These are phyloP conservation scores for Austroboletus olivaceoglutinosus DNA, from an alignment of 1,284 basidiomycete species.

Conservation along the genomic window DNA sequence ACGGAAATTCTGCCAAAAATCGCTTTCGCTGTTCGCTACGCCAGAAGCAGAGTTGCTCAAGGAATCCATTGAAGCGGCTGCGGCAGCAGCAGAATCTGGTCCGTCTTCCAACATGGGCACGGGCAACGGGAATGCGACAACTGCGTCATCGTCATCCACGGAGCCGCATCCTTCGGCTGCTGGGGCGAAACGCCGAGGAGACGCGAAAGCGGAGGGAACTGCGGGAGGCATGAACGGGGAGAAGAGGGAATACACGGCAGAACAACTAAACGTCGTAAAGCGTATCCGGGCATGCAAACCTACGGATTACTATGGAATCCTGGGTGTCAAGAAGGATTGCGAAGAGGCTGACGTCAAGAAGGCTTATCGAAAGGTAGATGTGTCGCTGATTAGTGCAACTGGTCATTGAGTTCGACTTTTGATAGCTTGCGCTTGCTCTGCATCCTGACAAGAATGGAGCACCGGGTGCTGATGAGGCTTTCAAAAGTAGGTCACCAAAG, in stretches of 20 bases:
- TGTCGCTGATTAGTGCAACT: not conserved
- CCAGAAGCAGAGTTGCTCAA: slow-evolving; percentile 74
- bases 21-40: slow-evolving; percentile 80
- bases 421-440: slow-evolving; percentile 84
- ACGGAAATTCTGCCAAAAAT: slow-evolving; percentile 90
- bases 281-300: slow-evolving; percentile 83
- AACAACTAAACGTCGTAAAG: slow-evolving; percentile 85
- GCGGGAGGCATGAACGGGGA: slow-evolving; percentile 56
- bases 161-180: slow-evolving; percentile 69
- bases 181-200: slow-evolving; percentile 57
- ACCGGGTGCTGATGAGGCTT: slow-evolving; percentile 97
- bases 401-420: slow-evolving; percentile 18
- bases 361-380: slow-evolving; percentile 91
- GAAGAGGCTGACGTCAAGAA: slow-evolving; percentile 93
- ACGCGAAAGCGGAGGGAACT: slow-evolving; percentile 42
- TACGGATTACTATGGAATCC: slow-evolving; percentile 93
- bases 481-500: slow-evolving; percentile 76
- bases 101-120: slow-evolving; percentile 29
- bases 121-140: slow-evolving; percentile 33
- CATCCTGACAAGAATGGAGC: slow-evolving; percentile 99
- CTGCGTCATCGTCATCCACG: slow-evolving; percentile 45
- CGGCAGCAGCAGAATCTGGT: slow-evolving; percentile 36
- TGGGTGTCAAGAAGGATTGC: slow-evolving; percentile 81
- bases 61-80: slow-evolving; percentile 57
- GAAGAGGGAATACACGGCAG: slow-evolving; percentile 85